Percentiles rank a stretch among this genome's conserved stretches.
These are phyloP conservation scores for Ophiocordyceps polyrhachis-furcata DNA, from an alignment of 2,329 filamentous ascomycete species.

Conservation along the genomic window DNA sequence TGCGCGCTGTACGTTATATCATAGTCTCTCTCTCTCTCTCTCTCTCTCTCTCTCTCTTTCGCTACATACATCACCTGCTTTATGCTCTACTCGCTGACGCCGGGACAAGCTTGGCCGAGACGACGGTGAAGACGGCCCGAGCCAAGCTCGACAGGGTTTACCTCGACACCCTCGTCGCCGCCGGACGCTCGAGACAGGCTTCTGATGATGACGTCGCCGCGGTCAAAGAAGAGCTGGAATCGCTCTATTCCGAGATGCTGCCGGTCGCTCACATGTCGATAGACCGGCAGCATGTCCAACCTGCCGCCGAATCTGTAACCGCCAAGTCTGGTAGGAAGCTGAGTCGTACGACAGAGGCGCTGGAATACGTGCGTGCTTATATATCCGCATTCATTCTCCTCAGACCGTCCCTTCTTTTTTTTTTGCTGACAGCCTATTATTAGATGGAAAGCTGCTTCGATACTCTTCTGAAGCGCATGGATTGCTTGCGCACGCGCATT, in stretches of 20 bases:
- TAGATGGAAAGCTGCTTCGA: neutral
- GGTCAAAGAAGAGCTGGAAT: constrained; percentile 47
- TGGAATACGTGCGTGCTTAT: constrained; percentile 27
- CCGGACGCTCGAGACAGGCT: constrained; percentile 9
- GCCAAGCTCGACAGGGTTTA: constrained; percentile 37
- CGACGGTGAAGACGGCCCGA: constrained; percentile 34
- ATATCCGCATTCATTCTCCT: neutral
- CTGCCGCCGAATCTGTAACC: constrained; percentile 30
- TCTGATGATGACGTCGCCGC: constrained; percentile 24
- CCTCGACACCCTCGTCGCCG: constrained; percentile 22
- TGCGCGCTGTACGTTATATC: constrained; percentile 31
- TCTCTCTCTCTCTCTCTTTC: no score
- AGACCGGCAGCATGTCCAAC: constrained; percentile 47
- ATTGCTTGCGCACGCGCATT: neutral
- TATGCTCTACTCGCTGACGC: no score
- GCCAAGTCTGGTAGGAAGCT: constrained; percentile 23
- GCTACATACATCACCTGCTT: neutral
- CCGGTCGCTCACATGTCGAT: constrained; percentile 54
- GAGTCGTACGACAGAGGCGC: constrained; percentile 24
- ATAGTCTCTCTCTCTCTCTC: no score
- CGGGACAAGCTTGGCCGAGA: constrained; percentile 31
- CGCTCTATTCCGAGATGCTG: constrained; percentile 48
- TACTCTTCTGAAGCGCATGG: neutral
- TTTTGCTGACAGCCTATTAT: neutral
- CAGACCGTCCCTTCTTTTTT: no score